A percentile compares a stretch with the other conserved stretches of the same genome.
Evolutionary conservation across 2,329 filamentous ascomycete genomes (phyloP).

Genomic region (Aspergillus costaricaensis): DNA sequence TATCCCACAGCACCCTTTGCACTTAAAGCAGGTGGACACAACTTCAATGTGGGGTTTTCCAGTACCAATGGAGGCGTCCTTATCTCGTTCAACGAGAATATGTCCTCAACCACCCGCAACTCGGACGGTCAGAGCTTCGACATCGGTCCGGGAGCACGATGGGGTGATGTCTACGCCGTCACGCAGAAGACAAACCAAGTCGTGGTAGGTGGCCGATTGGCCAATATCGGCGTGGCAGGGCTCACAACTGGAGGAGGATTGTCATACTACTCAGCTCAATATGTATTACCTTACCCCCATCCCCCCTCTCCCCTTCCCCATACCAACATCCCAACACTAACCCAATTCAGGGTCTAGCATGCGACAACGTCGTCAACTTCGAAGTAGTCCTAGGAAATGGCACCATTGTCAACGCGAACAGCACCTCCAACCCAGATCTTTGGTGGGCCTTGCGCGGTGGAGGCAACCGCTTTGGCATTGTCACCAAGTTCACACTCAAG

Average conservation of each 20-base stretch:
- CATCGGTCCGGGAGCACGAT: conserved; percentile 16
- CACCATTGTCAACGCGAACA: conserved; percentile 14
- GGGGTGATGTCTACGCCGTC: conserved; percentile 15
- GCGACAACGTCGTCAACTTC: conserved; percentile 18
- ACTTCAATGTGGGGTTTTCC: conserved; percentile 15
- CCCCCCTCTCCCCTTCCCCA: background rate
- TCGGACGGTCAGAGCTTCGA: conserved; percentile 14
- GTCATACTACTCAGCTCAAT: conserved; percentile 20
- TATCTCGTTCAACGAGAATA: conserved; percentile 16
- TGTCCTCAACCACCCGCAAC: conserved; percentile 11
- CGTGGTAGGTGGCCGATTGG: conserved; percentile 13
- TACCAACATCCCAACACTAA: background rate
- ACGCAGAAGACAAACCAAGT: conserved; percentile 15
- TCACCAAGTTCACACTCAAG: conserved; percentile 17
- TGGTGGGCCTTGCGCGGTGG: conserved; percentile 18
- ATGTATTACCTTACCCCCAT: background rate
- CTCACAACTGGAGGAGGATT: conserved; percentile 13
- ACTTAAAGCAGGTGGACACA: conserved; percentile 15
- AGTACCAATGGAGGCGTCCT: conserved; percentile 11
- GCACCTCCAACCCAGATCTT: conserved; percentile 11
- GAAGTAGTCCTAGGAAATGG: conserved; percentile 14
- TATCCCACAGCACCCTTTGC: conserved; percentile 6
- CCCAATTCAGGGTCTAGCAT: conserved; percentile 8
- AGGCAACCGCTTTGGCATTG: conserved; percentile 17
- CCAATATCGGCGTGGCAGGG: conserved; percentile 15